Evolutionary conservation across 306 rosid species (phyloP).

Genomic region (Ormosia semicastrata): DNA sequence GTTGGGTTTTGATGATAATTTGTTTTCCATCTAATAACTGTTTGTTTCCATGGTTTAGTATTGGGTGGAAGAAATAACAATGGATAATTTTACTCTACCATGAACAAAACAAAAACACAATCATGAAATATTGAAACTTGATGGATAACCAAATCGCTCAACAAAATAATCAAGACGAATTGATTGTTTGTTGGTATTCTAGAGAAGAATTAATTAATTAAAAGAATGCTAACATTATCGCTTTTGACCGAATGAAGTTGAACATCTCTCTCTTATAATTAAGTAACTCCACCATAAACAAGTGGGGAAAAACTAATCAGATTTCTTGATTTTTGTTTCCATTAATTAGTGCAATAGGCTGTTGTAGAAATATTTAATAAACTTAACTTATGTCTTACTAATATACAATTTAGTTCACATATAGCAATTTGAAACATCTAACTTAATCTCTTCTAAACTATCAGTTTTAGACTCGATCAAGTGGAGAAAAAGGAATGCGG

Average conservation of each 20-base stretch:
- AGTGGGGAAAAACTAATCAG: constrained; percentile 34
- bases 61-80: not conserved
- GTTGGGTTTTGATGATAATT: not conserved
- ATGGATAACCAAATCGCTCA: constrained; percentile 23
- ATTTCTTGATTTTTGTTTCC: constrained; percentile 25
- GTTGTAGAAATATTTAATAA: not conserved
- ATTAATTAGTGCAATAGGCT: constrained; percentile 12
- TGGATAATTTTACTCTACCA: not conserved
- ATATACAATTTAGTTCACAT: not conserved
- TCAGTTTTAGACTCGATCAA: constrained; percentile 6
- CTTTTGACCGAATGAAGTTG: constrained; percentile 35
- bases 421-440: not conserved
- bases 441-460: constrained; percentile 5
- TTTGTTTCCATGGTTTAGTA: constrained; percentile 23
- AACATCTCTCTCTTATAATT: constrained; percentile 28
- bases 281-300: constrained; percentile 28
- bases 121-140: not conserved
- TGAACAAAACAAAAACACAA: constrained; percentile 7
- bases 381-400: not conserved
- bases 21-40: not conserved
- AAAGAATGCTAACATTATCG: constrained; percentile 37
- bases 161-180: constrained; percentile 22
- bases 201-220: constrained; percentile 25
- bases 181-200: constrained; percentile 27
- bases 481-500: not conserved